Base-by-base conservation (phyloP, 2,329 filamentous ascomycete genomes). In the Apiospora koreana region DNA sequence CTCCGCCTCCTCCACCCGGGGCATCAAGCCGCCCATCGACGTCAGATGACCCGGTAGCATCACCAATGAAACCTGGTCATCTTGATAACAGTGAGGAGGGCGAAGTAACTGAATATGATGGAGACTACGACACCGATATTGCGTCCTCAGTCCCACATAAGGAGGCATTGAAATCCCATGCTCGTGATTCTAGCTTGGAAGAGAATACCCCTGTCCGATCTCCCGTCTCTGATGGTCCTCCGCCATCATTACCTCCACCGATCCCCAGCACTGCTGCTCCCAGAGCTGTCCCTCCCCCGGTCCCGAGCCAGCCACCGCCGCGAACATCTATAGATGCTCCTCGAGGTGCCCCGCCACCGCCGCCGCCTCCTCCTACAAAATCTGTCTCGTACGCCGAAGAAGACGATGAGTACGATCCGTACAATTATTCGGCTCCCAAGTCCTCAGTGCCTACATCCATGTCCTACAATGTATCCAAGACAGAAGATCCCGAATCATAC, bases 111-210 rank as follows among this genome's bases (percentile, higher is more conserved):
- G 95, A 98, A 78, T 98, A 98, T 77, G 96, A 99, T 79, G 96
- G 95, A 8, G 96, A 98, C 78, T 98, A 98, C 79, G 96, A 98
- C 76, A 98, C 96, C 8, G 96, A 98, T 79, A 98, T 98, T 78
- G 95, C 93, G 1, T 94, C 95, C n/a, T 92, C 94, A 12, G 94
- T 90, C n/a, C 94, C 93, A 69, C 94, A 97, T 81, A 98, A 97
- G 81, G 95, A 97, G 82, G 95, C 95, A 0, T 82, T 98, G 72
- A 97, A 95, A 80, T 85, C 93, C 10, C 94, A 97, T 80, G 89
- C 87, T 9, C 89, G 92, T 69, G 93, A 95, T 64, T 89, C 92
- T 8, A 97, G 93, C 78, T 79, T 93, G 69, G 94, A 97, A 72
- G 91, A 92, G 70, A 89, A 86, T 48, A 88, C 85, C 50, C 88